Conservation (phyloP, 1,139 yeast genomes). For the Diutina scorzettiae region DNA sequence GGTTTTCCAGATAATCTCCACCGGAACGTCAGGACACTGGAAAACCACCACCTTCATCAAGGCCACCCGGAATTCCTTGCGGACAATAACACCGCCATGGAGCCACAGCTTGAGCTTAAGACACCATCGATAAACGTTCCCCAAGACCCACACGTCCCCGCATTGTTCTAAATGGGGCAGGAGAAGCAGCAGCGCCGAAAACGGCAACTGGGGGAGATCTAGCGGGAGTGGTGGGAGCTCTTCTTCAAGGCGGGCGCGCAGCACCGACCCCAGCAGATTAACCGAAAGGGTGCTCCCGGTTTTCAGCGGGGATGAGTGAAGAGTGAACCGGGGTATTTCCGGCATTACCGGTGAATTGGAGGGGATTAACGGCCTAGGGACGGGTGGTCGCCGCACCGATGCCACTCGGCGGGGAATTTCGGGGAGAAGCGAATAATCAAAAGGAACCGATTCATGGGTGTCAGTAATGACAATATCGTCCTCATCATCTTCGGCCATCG, state of each 20-base stretch:
- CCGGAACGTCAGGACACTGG: slow-evolving; percentile 38
- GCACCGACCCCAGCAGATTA: slow-evolving; percentile 2
- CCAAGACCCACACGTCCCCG: slow-evolving; percentile 26
- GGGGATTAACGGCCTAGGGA: neutral
- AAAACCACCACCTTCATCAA: slow-evolving; percentile 40
- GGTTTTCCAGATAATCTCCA: slow-evolving; percentile 44
- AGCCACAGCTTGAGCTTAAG: slow-evolving; percentile 38
- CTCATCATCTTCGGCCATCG: neutral
- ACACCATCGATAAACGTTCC: slow-evolving; percentile 37
- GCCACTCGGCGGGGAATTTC: slow-evolving; percentile 21
- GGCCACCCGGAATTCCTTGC: slow-evolving; percentile 38
- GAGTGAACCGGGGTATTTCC: slow-evolving; percentile 9
- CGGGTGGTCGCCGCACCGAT: slow-evolving; percentile 4
- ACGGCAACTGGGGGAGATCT: slow-evolving; percentile 47
- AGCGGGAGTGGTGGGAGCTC: slow-evolving; percentile 39
- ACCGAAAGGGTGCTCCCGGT: slow-evolving; percentile 5
- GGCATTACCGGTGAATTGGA: slow-evolving; percentile 3
- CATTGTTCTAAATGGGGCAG: slow-evolving; percentile 34
- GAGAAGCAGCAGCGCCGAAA: slow-evolving; percentile 38
- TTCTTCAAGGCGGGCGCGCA: slow-evolving; percentile 11
- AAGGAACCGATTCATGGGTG: slow-evolving; percentile 8
- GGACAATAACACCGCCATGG: slow-evolving; percentile 38
- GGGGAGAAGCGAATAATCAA: slow-evolving; percentile 31
- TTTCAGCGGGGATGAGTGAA: slow-evolving; percentile 15
- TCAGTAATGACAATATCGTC: neutral